Evolutionary conservation across 192 early-diverging fungal genomes (phyloP).

Genomic region (Gamsiella multidivaricata): DNA sequence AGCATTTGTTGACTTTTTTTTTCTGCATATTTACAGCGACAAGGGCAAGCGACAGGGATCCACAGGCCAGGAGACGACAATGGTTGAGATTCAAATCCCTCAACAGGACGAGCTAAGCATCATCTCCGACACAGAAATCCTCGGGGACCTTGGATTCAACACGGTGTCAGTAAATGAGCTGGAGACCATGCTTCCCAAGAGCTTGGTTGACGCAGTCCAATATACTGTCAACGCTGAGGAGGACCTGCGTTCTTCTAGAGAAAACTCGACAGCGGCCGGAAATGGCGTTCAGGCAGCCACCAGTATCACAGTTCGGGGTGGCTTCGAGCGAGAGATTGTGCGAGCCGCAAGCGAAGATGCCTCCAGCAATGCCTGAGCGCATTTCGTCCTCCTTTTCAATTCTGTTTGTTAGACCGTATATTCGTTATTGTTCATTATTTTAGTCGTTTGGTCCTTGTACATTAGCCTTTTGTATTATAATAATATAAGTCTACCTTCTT

Average conservation of each 20-base stretch:
- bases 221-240: conserved; percentile 8
- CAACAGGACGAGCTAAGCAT: conserved; percentile 40
- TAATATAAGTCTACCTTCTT: no score
- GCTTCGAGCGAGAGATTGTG: conserved; percentile 37
- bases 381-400: no score
- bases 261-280: not conserved
- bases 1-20: not conserved
- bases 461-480: no score
- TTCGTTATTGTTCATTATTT: no score
- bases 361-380: not conserved
- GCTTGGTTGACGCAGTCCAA: conserved; percentile 15
- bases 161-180: conserved; percentile 19
- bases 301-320: conserved; percentile 23
- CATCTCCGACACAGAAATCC: conserved; percentile 47
- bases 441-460: no score
- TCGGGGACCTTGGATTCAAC: conserved; percentile 41
- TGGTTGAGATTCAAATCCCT: conserved; percentile 36
- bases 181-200: conserved; percentile 10
- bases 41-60: conserved; percentile 25
- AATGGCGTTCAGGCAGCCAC: not conserved
- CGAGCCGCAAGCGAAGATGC: conserved; percentile 9
- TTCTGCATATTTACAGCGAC: conserved; percentile 1
- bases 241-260: not conserved
- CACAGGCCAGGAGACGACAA: conserved; percentile 16
- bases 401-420: no score